These are phyloP conservation scores for Spergularia marina DNA, from an alignment of 148 eudicot genomes.

Conservation along the genomic window DNA sequence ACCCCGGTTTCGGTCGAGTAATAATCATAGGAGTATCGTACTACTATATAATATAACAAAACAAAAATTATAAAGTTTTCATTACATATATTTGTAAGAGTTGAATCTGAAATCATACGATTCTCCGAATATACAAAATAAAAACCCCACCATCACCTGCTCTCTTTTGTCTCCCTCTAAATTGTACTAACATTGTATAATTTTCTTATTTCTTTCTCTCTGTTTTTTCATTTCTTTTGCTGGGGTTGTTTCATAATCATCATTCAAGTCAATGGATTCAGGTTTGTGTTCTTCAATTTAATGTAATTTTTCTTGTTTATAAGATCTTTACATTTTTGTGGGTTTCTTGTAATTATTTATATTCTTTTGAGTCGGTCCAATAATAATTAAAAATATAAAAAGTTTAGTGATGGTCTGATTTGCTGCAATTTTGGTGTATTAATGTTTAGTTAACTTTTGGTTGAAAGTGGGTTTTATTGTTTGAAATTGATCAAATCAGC, in stretches of 20 bases:
- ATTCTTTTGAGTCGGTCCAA: background rate
- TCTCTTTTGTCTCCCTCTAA: background rate
- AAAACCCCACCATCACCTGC: background rate
- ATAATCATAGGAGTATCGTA: no score
- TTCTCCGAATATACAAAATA: slow-evolving; percentile 21
- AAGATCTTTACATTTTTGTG: background rate
- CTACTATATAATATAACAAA: no score
- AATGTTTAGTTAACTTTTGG: no score
- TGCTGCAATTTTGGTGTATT: background rate
- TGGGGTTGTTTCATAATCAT: background rate
- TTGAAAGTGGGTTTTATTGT: background rate
- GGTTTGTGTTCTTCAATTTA: background rate
- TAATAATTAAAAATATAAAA: background rate
- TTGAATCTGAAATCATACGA: background rate
- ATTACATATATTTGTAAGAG: no score
- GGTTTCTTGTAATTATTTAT: background rate
- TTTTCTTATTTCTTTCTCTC: background rate
- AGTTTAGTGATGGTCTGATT: background rate
- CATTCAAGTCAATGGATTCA: background rate
- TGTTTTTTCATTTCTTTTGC: background rate
- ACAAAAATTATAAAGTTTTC: no score
- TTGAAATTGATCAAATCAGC: background rate
- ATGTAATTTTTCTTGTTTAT: background rate
- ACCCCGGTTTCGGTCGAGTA: background rate
- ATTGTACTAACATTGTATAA: slow-evolving; percentile 3